Conservation (phyloP, 2,329 filamentous ascomycete genomes). For the Zopfia rhizophila region DNA sequence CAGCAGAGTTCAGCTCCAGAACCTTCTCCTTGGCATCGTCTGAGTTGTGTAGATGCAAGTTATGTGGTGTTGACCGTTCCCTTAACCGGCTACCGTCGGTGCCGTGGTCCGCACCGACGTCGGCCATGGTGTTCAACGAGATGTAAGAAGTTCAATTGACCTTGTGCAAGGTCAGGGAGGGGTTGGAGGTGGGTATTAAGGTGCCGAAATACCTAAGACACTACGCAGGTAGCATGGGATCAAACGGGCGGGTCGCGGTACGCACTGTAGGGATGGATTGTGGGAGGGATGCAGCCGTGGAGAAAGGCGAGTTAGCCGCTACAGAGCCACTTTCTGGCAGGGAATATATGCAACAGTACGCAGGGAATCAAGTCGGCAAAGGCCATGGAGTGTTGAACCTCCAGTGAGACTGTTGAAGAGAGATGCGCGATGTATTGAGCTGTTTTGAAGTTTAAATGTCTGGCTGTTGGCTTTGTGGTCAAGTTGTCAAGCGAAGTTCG, state of each 20-base stretch:
- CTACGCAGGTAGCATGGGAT: conserved; percentile 43
- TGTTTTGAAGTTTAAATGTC: conserved; percentile 3
- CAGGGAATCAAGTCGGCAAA: conserved; percentile 2
- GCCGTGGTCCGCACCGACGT: conserved; percentile 22
- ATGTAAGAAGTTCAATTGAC: conserved; percentile 25
- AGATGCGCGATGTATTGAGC: conserved; percentile 25
- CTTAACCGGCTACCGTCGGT: conserved; percentile 43
- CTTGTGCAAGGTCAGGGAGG: conserved; percentile 27
- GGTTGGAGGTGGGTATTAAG: conserved; percentile 20
- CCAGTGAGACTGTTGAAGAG: conserved; percentile 36
- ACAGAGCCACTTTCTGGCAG: conserved; percentile 11
- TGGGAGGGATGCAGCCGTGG: conserved; percentile 26
- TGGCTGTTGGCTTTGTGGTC: conserved; percentile 1
- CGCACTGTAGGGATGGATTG: conserved; percentile 5
- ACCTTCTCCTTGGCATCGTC: conserved; percentile 59
- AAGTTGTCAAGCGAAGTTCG: background rate
- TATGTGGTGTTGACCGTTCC: conserved; percentile 42
- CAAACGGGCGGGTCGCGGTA: conserved; percentile 15
- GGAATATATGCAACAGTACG: background rate
- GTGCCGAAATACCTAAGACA: conserved; percentile 31
- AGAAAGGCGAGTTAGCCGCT: conserved; percentile 14
- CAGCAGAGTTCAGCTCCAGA: conserved; percentile 61
- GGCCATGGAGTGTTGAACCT: conserved; percentile 49
- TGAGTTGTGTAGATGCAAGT: conserved; percentile 39
- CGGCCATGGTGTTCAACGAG: conserved; percentile 36